Evolutionary conservation across 2,329 filamentous ascomycete genomes (phyloP).

Genomic region (Sclerotinia glacialis): DNA sequence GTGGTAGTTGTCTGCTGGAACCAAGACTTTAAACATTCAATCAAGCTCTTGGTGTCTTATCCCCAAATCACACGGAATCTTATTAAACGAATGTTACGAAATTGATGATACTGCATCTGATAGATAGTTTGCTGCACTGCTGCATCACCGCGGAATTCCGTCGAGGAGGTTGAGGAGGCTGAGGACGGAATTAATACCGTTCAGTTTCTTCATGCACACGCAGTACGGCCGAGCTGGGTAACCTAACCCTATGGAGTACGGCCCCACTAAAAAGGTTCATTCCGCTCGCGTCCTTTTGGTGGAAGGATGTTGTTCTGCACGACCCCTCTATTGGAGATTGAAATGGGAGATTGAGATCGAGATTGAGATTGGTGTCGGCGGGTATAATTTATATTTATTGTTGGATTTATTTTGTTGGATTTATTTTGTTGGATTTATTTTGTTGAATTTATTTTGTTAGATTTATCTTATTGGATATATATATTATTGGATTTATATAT

Average conservation of each 20-base stretch:
- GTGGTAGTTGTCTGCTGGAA: background rate
- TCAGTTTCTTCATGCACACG: background rate
- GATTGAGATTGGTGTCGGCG: conserved; percentile 5
- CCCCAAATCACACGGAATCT: background rate
- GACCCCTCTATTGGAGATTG: no score
- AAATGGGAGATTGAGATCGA: no score
- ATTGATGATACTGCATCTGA: background rate
- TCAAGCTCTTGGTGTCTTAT: background rate
- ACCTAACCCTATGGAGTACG: no score
- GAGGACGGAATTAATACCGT: conserved; percentile 10
- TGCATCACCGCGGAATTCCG: background rate
- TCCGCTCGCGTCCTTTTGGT: background rate
- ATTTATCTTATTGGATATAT: no score
- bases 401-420: no score
- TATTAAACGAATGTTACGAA: background rate
- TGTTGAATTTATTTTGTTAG: no score
- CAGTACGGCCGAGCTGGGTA: no score
- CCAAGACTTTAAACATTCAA: background rate
- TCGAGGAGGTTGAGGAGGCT: background rate
- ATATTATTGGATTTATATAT: no score
- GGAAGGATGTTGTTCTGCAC: background rate
- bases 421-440: no score
- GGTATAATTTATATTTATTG: background rate
- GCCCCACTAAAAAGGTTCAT: conserved; percentile 6
- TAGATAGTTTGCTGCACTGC: no score